These are phyloP conservation scores for Leccinum boreale DNA, from an alignment of 768 basidiomycete genomes.

Conservation along the genomic window DNA sequence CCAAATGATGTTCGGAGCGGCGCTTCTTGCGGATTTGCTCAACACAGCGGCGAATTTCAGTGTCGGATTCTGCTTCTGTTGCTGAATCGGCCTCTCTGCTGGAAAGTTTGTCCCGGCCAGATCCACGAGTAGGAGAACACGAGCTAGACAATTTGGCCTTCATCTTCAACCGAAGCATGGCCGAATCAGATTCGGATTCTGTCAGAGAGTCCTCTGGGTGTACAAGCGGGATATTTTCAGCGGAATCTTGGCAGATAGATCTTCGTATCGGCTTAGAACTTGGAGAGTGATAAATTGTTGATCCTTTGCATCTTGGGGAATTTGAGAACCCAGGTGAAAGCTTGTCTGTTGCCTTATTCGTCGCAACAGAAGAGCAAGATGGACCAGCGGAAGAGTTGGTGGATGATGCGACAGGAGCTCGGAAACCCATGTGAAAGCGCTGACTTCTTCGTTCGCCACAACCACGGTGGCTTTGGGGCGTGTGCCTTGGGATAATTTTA, in stretches of 20 bases:
- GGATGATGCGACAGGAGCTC: conserved; percentile 2
- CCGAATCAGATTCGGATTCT: conserved; percentile 30
- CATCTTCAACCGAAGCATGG: conserved; percentile 10
- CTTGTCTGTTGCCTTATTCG: conserved; percentile 2
- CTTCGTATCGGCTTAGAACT: background rate
- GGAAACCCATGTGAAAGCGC: background rate
- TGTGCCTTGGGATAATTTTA: conserved; percentile 12
- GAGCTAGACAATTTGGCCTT: background rate
- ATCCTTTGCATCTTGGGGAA: background rate
- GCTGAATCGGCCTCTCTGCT: conserved; percentile 24
- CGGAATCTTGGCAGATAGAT: conserved; percentile 1
- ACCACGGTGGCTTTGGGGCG: background rate
- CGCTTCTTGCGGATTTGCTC: conserved; percentile 16
- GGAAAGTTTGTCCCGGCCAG: background rate
- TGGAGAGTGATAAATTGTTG: conserved; percentile 1
- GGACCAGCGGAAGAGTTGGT: background rate
- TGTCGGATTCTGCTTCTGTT: conserved; percentile 34
- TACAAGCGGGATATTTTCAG: conserved; percentile 2
- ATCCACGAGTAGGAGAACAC: background rate
- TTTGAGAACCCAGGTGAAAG: background rate
- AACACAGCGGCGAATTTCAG: conserved; percentile 20
- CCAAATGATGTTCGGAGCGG: background rate
- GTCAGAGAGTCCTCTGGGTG: conserved; percentile 28
- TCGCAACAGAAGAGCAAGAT: background rate
- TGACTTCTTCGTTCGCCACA: background rate